Evolutionary conservation across 2,329 filamentous ascomycete genomes (phyloP), one percentile per base, ranked within the genome.

Genomic region (Aspergillus fijiensis): DNA sequence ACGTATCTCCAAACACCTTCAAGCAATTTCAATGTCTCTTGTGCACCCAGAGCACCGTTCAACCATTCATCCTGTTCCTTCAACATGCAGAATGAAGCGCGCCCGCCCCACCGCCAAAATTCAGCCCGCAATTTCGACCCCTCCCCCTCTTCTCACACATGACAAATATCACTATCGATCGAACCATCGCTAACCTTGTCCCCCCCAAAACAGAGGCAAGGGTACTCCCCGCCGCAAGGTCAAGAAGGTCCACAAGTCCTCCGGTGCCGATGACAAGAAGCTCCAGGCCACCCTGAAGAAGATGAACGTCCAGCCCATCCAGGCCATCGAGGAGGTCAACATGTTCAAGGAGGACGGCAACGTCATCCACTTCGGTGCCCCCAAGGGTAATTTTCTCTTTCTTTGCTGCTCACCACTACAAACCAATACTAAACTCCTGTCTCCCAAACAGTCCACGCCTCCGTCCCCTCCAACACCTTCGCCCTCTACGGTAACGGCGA

Each of bases 261-360:
- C 90, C 70, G 92, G 90, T 78, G 92, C 91, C 80, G 95, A 99
- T 79, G 95, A 99, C 89, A 98, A 97, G 91, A 99, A 99, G 88
- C 91, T 99, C 68, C 95, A 99, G 85, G 87, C 89, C 65, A 84
- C 92, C 65, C 87, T 99, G 70, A 99, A 99, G 91, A 99, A 99
- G 90, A 88, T 99, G 80, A 98, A 98, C 83, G 94, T 96, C 62
- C 95, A 99, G 87, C 95, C 95, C 75, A 98, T 99, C 82, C 93
- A 96, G 85, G 92, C 91, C 69, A 99, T 99, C 74, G 95, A 99
- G 88, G 95, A 99, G 86, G 95, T 99, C 80, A 99, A 99, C 89
- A 99, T 99, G 95, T 99, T 99, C 89, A 99, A 99, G 90, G 90
- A 91, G 78, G 95, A 99, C 79, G 95, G 95, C 81, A 99, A 99